These are phyloP conservation scores for Chlorociboria aeruginascens DNA, from an alignment of 495 filamentous ascomycete genomes.

Conservation along the genomic window DNA sequence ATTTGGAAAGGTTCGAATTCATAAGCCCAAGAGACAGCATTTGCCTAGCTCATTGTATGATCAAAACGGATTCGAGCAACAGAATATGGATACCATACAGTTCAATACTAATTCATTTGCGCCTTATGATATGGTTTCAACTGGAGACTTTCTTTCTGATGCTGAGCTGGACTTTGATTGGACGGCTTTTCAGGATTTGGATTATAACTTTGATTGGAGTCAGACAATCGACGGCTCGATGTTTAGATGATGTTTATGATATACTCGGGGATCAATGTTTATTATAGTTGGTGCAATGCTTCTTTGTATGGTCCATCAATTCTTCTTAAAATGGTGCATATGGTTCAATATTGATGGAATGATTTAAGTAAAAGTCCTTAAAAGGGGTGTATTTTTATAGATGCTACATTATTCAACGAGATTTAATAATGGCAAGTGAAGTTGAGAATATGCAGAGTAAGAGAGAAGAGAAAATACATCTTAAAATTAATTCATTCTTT, in stretches of 20 bases:
- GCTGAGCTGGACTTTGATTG: constrained; percentile 8
- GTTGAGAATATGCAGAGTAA: too few relatives aligned
- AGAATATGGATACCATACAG: not conserved
- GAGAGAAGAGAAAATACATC: too few relatives aligned
- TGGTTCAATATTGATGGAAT: too few relatives aligned
- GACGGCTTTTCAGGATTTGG: constrained; percentile 2
- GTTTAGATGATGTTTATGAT: not conserved
- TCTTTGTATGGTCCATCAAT: too few relatives aligned
- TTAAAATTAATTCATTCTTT: too few relatives aligned
- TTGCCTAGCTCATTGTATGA: not conserved
- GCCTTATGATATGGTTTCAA: not conserved
- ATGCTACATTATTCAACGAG: too few relatives aligned
- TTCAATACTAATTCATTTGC: constrained; percentile 5
- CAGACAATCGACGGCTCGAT: not conserved
- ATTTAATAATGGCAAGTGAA: too few relatives aligned
- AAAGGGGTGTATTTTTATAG: too few relatives aligned
- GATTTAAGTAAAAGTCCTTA: too few relatives aligned
- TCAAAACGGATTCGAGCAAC: not conserved
- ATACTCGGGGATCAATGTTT: too few relatives aligned
- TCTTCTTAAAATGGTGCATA: too few relatives aligned
- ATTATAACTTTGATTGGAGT: constrained; percentile 5
- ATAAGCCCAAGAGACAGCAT: not conserved
- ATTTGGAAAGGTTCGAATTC: constrained; percentile 25
- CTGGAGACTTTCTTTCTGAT: constrained; percentile 1
- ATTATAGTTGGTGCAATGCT: too few relatives aligned